Base-by-base conservation (phyloP, 2,329 filamentous ascomycete species). In the Trichophyton mentagrophytes region DNA sequence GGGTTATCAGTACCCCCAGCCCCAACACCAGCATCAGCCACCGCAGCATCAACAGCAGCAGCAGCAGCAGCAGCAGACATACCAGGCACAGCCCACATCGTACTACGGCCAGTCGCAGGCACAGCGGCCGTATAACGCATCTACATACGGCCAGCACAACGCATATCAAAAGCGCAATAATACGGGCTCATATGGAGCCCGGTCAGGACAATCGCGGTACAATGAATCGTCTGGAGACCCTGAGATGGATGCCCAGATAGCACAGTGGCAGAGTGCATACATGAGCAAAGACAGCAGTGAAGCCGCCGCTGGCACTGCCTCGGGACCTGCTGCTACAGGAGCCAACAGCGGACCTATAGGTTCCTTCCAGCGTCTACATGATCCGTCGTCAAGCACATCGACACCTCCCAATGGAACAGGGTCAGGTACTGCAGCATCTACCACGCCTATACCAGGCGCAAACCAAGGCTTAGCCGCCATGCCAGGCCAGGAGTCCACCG, bases 201-300 rank as follows among this genome's bases (percentile, higher is more conserved):
- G 57, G 38, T 15, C 33, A 22, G 56, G 15, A 6, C 33, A 33
- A 13, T 3, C 38, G 25, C 62, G 60, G 60, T 71, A 69, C 38
- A 69, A 68, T 20, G 76, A 76, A 36, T 65, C 73, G 8, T 74
- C 72, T 36, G 73, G 82, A 58, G 84, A 96, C 68, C 84, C 89
- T 2, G 90, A 96, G 66, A 87, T 89, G 78, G 90, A 93, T 61
- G 90, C 89, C 33, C 89, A 95, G 73, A 91, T 96, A 64, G 90
- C 91, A 57, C 89, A 95, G 73, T 96, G 92, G 90, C 90, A 95
- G 74, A 92, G 87, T 73, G 89, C 90, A 27, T 96, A 96, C 73
- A 82, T 85, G 64, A 81, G 79, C 57, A 85, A 82, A 67, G 85
- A 87, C 57, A 36, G 38, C 15, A 9, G 70, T 71, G 40, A 71